These are phyloP conservation scores for Lizanozyma gosingica DNA, from an alignment of 1,139 yeast genomes.

Conservation along the genomic window DNA sequence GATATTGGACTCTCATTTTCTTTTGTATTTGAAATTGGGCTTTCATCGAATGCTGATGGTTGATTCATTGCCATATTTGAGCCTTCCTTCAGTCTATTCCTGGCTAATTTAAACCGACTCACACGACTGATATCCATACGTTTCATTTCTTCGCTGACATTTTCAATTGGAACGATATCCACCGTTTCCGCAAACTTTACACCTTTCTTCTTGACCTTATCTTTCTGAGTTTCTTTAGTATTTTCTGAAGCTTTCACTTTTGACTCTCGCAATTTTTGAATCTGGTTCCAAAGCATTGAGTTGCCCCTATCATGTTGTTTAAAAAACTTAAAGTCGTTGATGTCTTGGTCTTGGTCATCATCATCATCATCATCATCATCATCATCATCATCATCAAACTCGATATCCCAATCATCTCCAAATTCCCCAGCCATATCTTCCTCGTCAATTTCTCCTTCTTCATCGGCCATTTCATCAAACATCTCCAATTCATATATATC, in stretches of 20 bases:
- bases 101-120: constrained; percentile 1
- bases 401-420: constrained; percentile 24
- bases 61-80: constrained; percentile 5
- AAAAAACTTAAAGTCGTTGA: constrained; percentile 22
- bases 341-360: constrained; percentile 19
- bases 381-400: constrained; percentile 24
- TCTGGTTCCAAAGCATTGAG: constrained; percentile 12
- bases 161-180: constrained; percentile 53
- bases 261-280: constrained; percentile 8
- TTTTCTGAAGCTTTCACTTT: constrained; percentile 5
- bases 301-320: constrained; percentile 23
- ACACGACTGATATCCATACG: constrained; percentile 14
- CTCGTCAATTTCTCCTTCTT: background rate
- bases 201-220: constrained; percentile 23
- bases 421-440: constrained; percentile 48
- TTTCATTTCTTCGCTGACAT: constrained; percentile 42
- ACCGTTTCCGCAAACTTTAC: constrained; percentile 46
- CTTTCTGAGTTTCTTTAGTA: constrained; percentile 4
- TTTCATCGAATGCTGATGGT: constrained; percentile 2
- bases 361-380: constrained; percentile 32
- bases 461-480: background rate
- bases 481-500: constrained; percentile 32
- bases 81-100: background rate
- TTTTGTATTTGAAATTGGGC: constrained; percentile 3
- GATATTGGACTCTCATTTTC: background rate